Conservation (phyloP, 129 eudicot species). For the Chrysanthemum seticuspe region DNA sequence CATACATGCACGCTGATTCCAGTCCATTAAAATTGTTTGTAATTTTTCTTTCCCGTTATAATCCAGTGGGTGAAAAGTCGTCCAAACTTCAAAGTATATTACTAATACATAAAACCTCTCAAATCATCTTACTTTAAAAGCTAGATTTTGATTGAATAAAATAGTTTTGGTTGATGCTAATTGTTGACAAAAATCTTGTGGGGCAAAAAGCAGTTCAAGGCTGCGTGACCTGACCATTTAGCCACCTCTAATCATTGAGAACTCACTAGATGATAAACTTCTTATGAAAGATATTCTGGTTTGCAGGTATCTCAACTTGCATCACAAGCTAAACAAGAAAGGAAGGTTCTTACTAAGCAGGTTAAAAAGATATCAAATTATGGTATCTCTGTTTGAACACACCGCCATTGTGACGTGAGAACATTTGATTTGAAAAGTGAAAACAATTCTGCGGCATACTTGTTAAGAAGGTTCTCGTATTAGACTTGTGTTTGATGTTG, state of each 20-base stretch:
- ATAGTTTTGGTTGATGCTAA: not conserved
- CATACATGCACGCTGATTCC: too few relatives aligned
- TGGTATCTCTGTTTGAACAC: constrained; percentile 74
- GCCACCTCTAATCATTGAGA: constrained; percentile 11
- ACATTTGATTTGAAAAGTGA: not conserved
- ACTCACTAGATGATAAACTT: constrained; percentile 13
- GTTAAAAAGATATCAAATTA: constrained; percentile 82
- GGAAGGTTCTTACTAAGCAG: constrained; percentile 62
- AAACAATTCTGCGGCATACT: not conserved
- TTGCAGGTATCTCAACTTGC: constrained; percentile 62
- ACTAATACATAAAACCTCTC: not conserved
- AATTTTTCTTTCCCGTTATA: not conserved
- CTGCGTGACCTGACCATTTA: not conserved
- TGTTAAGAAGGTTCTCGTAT: constrained; percentile 17
- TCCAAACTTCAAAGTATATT: not conserved
- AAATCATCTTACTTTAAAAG: not conserved
- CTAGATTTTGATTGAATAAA: not conserved
- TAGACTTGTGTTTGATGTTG: constrained; percentile 25
- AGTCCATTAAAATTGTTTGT: too few relatives aligned
- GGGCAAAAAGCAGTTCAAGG: too few relatives aligned
- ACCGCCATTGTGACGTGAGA: constrained; percentile 10
- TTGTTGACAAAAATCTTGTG: not conserved
- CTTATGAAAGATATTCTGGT: constrained; percentile 17
- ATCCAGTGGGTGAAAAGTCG: not conserved
- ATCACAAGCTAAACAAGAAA: constrained; percentile 70